Evolutionary conservation across 164 flowering plant species (phyloP), one percentile per base, ranked within the genome.

Genomic region (Amborella trichopoda): DNA sequence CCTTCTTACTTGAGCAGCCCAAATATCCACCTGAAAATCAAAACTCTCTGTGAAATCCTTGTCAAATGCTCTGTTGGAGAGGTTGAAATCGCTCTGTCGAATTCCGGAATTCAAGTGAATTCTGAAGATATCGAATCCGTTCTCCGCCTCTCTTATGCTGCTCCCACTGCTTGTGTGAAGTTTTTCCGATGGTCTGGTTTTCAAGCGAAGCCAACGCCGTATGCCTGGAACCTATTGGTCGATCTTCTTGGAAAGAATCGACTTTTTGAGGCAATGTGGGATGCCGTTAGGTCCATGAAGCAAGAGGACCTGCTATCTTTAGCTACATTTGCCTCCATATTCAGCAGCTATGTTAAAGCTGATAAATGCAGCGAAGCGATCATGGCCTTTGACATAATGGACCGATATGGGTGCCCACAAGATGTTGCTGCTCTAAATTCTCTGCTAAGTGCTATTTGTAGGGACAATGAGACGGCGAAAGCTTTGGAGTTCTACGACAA

Each of bases 211-310:
- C 83, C 58, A 44, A 53, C 67, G 4, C 47, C 61, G 0, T 62
- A 49, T 21, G 52, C 77, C 1, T 86, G 91, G 95, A 86, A 80
- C 45, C 64, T 82, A 16, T 75, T 86, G 78, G 80, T 86, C 23
- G 95, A 82, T 58, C 46, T 86, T 51, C 72, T 86, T 1, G 91
- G 95, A 4, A 78, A 75, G 65, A 80, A 76, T 55, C 39, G 46
- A 17, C 56, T 67, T 19, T 86, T 78, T 54, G 95, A 86, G 20
- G 61, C 61, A 19, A 80, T 83, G 93, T 78, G 96, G 93, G 87
- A 78, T 39, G 89, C 87, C 2, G 62, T 82, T n/a, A 60, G 88
- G 52, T 65, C 83, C 2, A 86, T 86, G 95, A 78, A 64, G 66
- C 56, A 68, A 27, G 86, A 82, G 16, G 65, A 63, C 1, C 36